A percentile compares a stretch with the other conserved stretches of the same genome.
phyloP scores from a whole-genome alignment of 169 alveolate species.

The Babesia sp. region DNA sequence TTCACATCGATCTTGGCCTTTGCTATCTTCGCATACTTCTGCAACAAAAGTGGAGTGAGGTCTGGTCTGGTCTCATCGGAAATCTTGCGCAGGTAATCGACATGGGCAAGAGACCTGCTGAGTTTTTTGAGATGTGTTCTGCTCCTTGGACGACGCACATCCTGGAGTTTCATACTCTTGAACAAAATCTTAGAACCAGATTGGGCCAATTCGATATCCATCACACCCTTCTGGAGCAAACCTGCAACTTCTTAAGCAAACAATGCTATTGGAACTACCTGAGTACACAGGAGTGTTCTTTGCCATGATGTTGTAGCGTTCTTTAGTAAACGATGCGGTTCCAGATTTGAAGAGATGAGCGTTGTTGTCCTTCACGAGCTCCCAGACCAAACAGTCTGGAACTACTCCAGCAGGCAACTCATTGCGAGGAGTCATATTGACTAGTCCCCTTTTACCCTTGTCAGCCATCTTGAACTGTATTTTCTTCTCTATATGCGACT shows the following conservation, averaged over 20 bases:
- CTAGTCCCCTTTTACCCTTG: background rate
- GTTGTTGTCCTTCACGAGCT: constrained; percentile 43
- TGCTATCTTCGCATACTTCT: constrained; percentile 29
- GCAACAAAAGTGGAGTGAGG: constrained; percentile 1
- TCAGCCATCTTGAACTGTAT: background rate
- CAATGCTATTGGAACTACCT: background rate
- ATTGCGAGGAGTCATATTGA: constrained; percentile 6
- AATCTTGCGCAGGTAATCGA: constrained; percentile 7
- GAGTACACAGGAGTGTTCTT: constrained; percentile 43
- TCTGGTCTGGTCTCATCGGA: constrained; percentile 30
- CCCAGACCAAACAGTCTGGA: constrained; percentile 66
- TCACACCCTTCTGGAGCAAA: constrained; percentile 15
- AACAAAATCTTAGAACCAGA: constrained; percentile 20
- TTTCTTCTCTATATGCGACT: background rate
- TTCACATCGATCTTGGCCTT: constrained; percentile 39
- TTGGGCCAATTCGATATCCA: constrained; percentile 20
- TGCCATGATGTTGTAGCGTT: constrained; percentile 37
- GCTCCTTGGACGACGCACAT: constrained; percentile 29
- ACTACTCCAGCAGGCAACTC: constrained; percentile 14
- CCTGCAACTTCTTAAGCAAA: constrained; percentile 10
- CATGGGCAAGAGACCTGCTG: constrained; percentile 20
- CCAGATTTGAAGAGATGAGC: constrained; percentile 35
- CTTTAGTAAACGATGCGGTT: constrained; percentile 19
- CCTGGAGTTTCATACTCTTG: background rate
- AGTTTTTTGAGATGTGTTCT: constrained; percentile 9